Percentiles rank a stretch among this genome's conserved stretches.
phyloP scores from a whole-genome alignment of 2,329 filamentous ascomycete species.

The Calonectria multiphialidica region DNA sequence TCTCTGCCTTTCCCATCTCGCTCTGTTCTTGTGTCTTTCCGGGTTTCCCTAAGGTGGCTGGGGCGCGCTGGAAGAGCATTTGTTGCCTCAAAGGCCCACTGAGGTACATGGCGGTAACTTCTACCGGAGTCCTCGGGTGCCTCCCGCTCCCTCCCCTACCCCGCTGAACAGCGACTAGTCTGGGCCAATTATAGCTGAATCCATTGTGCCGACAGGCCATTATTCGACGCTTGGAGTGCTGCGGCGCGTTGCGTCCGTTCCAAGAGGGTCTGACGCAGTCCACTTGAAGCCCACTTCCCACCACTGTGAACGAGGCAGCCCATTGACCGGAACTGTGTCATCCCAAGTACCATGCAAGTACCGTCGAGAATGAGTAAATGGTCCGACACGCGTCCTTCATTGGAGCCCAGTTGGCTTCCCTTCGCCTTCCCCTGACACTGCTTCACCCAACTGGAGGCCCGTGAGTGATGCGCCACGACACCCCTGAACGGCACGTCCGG shows the following conservation, averaged over 20 bases:
- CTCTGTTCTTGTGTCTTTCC: background rate
- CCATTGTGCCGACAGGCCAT: background rate
- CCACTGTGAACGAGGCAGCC: background rate
- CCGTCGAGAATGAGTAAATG: slow-evolving; percentile 11
- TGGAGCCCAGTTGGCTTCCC: background rate
- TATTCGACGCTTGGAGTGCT: background rate
- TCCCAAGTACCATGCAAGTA: slow-evolving; percentile 13
- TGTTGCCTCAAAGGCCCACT: slow-evolving; percentile 14
- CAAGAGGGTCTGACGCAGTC: background rate
- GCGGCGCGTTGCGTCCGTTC: background rate
- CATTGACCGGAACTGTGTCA: background rate
- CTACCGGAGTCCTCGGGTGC: slow-evolving; percentile 12
- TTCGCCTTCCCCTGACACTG: slow-evolving; percentile 23
- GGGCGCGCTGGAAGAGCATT: slow-evolving; percentile 14
- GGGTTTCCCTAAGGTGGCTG: slow-evolving; percentile 15
- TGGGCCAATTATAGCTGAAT: background rate
- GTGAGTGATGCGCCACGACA: slow-evolving; percentile 25
- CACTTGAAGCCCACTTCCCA: background rate
- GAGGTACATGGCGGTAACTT: slow-evolving; percentile 11
- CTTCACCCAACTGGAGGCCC: slow-evolving; percentile 18
- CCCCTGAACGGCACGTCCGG: slow-evolving; percentile 46
- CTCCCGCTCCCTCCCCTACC: slow-evolving; percentile 17
- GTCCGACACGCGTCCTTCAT: slow-evolving; percentile 23
- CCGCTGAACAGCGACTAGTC: background rate
- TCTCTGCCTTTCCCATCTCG: background rate